A percentile compares a stretch with the other conserved stretches of the same genome.
Evolutionary conservation across 805 yeast genomes (phyloP).

Genomic region (Candida rishiriensis): DNA sequence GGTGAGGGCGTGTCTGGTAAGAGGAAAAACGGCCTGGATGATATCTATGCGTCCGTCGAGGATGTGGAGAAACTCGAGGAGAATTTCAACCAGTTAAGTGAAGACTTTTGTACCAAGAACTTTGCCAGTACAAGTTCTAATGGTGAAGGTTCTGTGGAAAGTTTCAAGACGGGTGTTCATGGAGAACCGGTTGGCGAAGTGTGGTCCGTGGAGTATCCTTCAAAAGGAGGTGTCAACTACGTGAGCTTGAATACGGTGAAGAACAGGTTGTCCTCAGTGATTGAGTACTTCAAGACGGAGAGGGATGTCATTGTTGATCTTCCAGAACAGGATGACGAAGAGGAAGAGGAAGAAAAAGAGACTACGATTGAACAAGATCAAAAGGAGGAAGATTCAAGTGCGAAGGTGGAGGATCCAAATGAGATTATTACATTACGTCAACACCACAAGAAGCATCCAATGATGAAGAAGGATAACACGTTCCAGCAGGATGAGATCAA

Average conservation of each 20-base stretch:
- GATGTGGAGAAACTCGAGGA: conserved; percentile 22
- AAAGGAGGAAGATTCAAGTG: conserved; percentile 20
- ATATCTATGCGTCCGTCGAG: conserved; percentile 17
- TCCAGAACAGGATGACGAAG: conserved; percentile 14
- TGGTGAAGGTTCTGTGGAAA: neutral
- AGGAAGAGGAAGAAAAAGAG: conserved; percentile 6
- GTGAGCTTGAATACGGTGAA: conserved; percentile 7
- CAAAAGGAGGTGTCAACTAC: conserved; percentile 13
- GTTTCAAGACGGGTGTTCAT: neutral
- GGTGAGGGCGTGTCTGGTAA: conserved; percentile 12
- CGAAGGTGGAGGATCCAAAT: conserved; percentile 18
- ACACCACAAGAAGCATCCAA: conserved; percentile 19
- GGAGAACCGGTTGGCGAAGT: conserved; percentile 2
- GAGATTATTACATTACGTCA: conserved; percentile 31
- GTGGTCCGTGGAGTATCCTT: conserved; percentile 20
- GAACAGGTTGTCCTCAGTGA: conserved; percentile 14
- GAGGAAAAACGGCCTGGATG: conserved; percentile 9
- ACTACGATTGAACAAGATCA: too few species aligned
- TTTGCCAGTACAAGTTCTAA: neutral
- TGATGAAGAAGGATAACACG: conserved; percentile 13
- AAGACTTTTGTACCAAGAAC: conserved; percentile 3
- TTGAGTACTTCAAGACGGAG: conserved; percentile 9
- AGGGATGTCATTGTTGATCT: conserved; percentile 7
- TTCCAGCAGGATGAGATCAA: conserved; percentile 25
- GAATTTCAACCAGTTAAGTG: conserved; percentile 15